These are phyloP conservation scores for Coprinopsis marcescibilis DNA, from an alignment of 768 basidiomycete species.

Conservation along the genomic window DNA sequence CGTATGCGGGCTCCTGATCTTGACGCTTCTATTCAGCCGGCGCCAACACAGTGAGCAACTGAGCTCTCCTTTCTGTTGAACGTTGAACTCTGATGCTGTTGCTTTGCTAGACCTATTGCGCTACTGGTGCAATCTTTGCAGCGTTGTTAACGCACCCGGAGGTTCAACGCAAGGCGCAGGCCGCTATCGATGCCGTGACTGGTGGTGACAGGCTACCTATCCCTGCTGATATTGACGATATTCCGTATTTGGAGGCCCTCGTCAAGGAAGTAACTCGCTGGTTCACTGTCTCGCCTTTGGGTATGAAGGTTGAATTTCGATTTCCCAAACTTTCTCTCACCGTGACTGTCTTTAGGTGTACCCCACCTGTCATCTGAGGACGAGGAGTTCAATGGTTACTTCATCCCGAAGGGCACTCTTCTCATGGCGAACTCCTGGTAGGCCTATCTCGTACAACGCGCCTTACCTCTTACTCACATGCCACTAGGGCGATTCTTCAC, in stretches of 20 bases:
- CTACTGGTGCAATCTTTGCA: constrained; percentile 3
- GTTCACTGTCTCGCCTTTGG: constrained; percentile 14
- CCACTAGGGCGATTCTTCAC: constrained; percentile 25
- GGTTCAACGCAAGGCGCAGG: constrained; percentile 13
- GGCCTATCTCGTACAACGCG: neutral
- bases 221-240: constrained; percentile 8
- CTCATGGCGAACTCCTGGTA: constrained; percentile 1
- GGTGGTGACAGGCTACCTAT: constrained; percentile 12
- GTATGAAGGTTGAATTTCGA: constrained; percentile 11
- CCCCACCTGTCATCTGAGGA: constrained; percentile 15
- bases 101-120: neutral
- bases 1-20: too few relatives aligned
- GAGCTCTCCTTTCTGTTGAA: too few relatives aligned
- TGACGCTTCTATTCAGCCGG: too few relatives aligned
- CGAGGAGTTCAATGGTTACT: constrained; percentile 16
- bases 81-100: too few relatives aligned
- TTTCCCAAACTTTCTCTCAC: neutral
- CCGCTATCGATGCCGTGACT: constrained; percentile 13
- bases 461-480: neutral
- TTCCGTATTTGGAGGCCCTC: constrained; percentile 33
- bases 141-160: constrained; percentile 14
- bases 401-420: constrained; percentile 12
- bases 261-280: constrained; percentile 25
- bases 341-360: constrained; percentile 7
- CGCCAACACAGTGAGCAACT: too few relatives aligned